Evolutionary conservation across 2,329 filamentous ascomycete species (phyloP).

Genomic region (Arthroderma sp.): DNA sequence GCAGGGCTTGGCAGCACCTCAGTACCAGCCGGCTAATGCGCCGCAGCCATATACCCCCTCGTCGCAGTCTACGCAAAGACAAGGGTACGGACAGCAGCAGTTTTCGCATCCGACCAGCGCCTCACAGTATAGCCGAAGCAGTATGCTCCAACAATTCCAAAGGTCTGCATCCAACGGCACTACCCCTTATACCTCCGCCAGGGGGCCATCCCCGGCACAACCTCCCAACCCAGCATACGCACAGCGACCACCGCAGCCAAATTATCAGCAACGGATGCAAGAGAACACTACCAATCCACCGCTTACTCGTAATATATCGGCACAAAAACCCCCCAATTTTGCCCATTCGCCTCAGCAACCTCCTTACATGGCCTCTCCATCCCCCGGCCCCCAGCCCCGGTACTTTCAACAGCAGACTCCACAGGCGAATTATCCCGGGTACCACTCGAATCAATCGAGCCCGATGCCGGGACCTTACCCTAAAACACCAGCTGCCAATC

Average conservation of each 20-base stretch:
- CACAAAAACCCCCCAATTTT: slow-evolving; percentile 21
- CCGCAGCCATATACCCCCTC: slow-evolving; percentile 17
- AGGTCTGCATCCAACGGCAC: slow-evolving; percentile 27
- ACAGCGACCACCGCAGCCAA: slow-evolving; percentile 14
- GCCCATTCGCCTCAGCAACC: slow-evolving; percentile 22
- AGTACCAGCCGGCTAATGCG: slow-evolving; percentile 21
- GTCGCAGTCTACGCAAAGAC: slow-evolving; percentile 25
- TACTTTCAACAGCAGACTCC: slow-evolving; percentile 21
- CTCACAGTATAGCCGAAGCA: slow-evolving; percentile 21
- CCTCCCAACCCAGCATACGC: slow-evolving; percentile 11
- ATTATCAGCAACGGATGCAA: slow-evolving; percentile 15
- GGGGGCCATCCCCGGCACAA: slow-evolving; percentile 18
- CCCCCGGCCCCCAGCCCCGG: slow-evolving; percentile 18
- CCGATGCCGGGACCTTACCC: slow-evolving; percentile 20
- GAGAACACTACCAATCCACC: slow-evolving; percentile 17
- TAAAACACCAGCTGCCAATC: slow-evolving; percentile 21
- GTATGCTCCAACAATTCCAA: slow-evolving; percentile 28
- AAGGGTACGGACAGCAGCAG: slow-evolving; percentile 21
- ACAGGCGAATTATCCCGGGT: slow-evolving; percentile 17
- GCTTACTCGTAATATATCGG: slow-evolving; percentile 19
- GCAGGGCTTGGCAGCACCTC: slow-evolving; percentile 19
- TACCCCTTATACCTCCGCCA: slow-evolving; percentile 18
- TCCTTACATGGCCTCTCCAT: slow-evolving; percentile 22
- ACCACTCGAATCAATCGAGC: slow-evolving; percentile 18
- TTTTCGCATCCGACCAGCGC: slow-evolving; percentile 19